Evolutionary conservation across 441 rosid species (phyloP).

Genomic region (Metrosideros polymorpha): DNA sequence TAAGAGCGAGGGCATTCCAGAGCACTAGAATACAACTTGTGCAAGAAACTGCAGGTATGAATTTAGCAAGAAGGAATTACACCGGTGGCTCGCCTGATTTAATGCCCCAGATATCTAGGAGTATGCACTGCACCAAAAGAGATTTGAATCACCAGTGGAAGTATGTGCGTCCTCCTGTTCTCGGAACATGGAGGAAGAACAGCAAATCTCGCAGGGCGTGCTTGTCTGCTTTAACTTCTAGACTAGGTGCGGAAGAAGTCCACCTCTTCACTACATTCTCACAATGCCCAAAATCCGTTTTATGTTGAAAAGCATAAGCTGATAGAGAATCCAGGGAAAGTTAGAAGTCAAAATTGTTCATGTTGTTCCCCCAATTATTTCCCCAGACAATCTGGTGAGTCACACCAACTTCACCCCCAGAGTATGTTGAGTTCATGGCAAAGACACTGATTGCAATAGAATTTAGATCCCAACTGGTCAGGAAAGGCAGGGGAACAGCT

Average conservation of each 20-base stretch:
- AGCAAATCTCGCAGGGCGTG: constrained; percentile 64
- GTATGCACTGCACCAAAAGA: background rate
- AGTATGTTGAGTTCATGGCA: background rate
- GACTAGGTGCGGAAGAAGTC: constrained; percentile 46
- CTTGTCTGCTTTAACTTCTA: constrained; percentile 37
- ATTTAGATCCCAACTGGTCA: background rate
- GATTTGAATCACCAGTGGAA: constrained; percentile 58
- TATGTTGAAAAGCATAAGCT: constrained; percentile 33
- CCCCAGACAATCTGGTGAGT: background rate
- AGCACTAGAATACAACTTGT: constrained; percentile 53
- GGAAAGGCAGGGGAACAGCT: background rate
- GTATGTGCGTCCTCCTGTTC: constrained; percentile 95
- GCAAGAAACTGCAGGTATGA: constrained; percentile 61
- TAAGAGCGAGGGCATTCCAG: constrained; percentile 91
- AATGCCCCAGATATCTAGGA: background rate
- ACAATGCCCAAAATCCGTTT: constrained; percentile 46
- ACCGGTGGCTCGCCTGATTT: background rate
- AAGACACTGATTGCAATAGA: background rate
- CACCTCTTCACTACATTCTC: constrained; percentile 57
- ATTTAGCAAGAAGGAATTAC: background rate
- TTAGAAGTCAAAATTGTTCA: background rate
- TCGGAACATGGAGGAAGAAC: constrained; percentile 88
- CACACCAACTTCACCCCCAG: background rate
- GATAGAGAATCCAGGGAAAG: constrained; percentile 1
- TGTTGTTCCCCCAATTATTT: background rate